Conservation (phyloP, 345 rosid species). For the Eutrema heterophyllum region DNA sequence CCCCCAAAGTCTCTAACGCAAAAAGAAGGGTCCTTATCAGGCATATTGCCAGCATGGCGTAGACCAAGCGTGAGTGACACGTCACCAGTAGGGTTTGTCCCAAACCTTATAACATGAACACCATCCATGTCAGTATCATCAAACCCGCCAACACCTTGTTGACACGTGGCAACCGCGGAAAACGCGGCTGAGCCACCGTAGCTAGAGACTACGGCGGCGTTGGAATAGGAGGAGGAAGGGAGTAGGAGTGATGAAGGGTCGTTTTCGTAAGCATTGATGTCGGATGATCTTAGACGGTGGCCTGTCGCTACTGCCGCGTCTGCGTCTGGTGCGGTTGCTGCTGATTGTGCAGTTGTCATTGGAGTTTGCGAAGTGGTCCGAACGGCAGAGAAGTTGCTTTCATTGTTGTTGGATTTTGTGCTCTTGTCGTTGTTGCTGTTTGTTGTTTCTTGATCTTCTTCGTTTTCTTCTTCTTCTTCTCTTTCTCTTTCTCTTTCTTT, state of each 20-base stretch:
- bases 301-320: constrained; percentile 20
- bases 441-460: constrained; percentile 27
- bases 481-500: constrained; percentile 47
- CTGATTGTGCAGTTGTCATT: constrained; percentile 4
- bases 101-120: constrained; percentile 58
- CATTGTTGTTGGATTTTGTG: constrained; percentile 59
- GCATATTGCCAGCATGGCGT: constrained; percentile 77
- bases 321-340: constrained; percentile 17
- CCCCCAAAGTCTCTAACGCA: constrained; percentile 70
- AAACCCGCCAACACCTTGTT: constrained; percentile 33
- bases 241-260: constrained; percentile 52
- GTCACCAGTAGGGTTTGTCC: constrained; percentile 67
- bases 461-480: constrained; percentile 23
- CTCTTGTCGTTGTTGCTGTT: constrained; percentile 30
- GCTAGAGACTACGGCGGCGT: constrained; percentile 16
- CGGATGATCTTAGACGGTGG: constrained; percentile 52
- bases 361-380: constrained; percentile 40
- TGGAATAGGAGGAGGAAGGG: constrained; percentile 19
- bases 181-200: constrained; percentile 28
- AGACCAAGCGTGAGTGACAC: constrained; percentile 96
- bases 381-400: constrained; percentile 28
- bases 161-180: constrained; percentile 25
- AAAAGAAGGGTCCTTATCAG: constrained; percentile 62
- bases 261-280: constrained; percentile 57
- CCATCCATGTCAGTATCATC: constrained; percentile 32